phyloP scores from a whole-genome alignment of 228 moss, liverwort and hornwort species.

The Sphagnum fallax region DNA sequence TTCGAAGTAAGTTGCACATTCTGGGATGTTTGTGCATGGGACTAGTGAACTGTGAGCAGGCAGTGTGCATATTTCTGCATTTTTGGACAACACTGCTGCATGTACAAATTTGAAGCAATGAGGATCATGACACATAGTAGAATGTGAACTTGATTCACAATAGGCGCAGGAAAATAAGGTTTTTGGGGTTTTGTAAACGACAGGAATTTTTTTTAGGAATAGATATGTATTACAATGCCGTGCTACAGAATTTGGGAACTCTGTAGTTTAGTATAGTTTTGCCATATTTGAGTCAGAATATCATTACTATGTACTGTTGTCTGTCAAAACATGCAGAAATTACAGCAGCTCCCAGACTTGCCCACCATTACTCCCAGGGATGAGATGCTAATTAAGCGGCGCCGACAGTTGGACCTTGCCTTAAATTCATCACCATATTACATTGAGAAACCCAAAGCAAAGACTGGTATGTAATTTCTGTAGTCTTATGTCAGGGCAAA shows the following conservation, averaged over 20 bases:
- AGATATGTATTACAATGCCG: background rate
- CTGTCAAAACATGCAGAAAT: slow-evolving; percentile 32
- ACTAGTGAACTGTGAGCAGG: background rate
- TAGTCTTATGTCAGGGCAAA: too few species aligned
- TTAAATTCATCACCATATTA: slow-evolving; percentile 96
- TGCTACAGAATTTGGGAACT: background rate
- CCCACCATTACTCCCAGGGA: slow-evolving; percentile 58
- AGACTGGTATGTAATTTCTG: slow-evolving; percentile 30
- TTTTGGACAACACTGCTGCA: too few species aligned
- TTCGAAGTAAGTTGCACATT: too few species aligned
- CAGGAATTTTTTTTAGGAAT: background rate
- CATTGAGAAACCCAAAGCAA: slow-evolving; percentile 61
- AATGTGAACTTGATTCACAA: too few species aligned
- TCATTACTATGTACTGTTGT: slow-evolving; percentile 4
- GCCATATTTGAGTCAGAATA: slow-evolving; percentile 1
- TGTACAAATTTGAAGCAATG: too few species aligned
- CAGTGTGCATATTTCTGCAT: background rate
- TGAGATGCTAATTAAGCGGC: slow-evolving; percentile 58
- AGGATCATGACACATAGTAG: too few species aligned
- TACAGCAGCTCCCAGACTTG: slow-evolving; percentile 59
- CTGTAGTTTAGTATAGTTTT: background rate
- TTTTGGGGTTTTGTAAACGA: background rate
- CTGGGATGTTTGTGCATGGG: background rate
- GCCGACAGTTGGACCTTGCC: slow-evolving; percentile 67
- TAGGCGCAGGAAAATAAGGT: slow-evolving; percentile 1